Conservation (phyloP, 768 basidiomycete genomes). For the Suillus clintonianus region DNA sequence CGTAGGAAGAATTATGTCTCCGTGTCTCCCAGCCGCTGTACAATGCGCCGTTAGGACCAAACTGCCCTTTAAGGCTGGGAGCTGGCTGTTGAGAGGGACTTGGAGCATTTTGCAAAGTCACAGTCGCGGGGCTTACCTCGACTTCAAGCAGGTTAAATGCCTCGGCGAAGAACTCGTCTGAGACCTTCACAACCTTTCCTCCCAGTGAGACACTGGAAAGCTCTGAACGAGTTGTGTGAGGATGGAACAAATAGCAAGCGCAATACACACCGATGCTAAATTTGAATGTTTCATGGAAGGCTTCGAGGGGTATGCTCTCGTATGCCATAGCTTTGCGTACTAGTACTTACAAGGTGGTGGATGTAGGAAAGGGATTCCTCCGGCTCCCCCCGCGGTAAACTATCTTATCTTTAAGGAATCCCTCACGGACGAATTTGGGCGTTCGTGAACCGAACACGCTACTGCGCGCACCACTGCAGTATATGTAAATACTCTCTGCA, state of each 20-base stretch:
- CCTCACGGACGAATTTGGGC: neutral
- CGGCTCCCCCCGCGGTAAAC: neutral
- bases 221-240: constrained; percentile 48
- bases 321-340: constrained; percentile 39
- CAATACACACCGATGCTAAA: constrained; percentile 48
- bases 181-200: constrained; percentile 70
- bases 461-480: neutral
- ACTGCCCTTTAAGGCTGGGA: constrained; percentile 90
- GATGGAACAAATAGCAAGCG: neutral
- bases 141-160: constrained; percentile 82
- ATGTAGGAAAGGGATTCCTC: neutral
- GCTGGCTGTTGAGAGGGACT: constrained; percentile 59
- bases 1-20: constrained; percentile 83
- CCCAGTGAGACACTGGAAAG: constrained; percentile 87
- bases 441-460: neutral
- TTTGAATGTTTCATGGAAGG: constrained; percentile 50
- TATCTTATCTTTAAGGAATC: neutral
- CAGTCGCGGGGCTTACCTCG: constrained; percentile 49
- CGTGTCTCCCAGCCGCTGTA: constrained; percentile 94
- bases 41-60: constrained; percentile 92
- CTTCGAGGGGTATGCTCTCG: constrained; percentile 45
- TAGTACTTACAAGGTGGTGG: neutral
- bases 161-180: constrained; percentile 96
- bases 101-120: neutral
- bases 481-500: no score